Conservation (phyloP, 495 filamentous ascomycete species). For the Rusavskia elegans region DNA sequence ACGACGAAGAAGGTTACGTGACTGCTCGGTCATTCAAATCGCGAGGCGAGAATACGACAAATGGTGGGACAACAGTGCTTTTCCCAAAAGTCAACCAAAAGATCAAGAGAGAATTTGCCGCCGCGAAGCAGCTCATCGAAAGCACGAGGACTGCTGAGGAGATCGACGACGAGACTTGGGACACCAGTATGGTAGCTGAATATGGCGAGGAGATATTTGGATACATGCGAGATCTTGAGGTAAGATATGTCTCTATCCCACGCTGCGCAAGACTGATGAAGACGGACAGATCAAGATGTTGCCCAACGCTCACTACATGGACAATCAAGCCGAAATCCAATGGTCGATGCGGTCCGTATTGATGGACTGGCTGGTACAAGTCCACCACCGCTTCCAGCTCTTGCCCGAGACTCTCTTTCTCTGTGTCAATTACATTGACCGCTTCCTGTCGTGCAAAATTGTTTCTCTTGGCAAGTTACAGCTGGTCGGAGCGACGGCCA, state of each 20-base stretch:
- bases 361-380: conserved; percentile 96
- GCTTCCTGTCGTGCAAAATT: conserved; percentile 86
- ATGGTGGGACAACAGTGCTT: conserved; percentile 53
- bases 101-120: conserved; percentile 47
- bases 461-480: conserved; percentile 91
- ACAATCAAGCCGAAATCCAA: conserved; percentile 87
- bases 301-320: conserved; percentile 89
- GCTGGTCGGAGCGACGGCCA: conserved; percentile 87
- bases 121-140: conserved; percentile 54
- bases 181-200: conserved; percentile 97
- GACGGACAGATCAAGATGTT: conserved; percentile 51
- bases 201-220: conserved; percentile 91
- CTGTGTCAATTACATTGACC: conserved; percentile 88
- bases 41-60: conserved; percentile 68
- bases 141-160: conserved; percentile 40
- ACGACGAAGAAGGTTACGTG: conserved; percentile 69
- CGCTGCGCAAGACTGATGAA: conserved; percentile 10
- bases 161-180: conserved; percentile 73
- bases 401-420: conserved; percentile 92
- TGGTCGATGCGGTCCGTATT: conserved; percentile 98
- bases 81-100: conserved; percentile 50
- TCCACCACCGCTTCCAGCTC: conserved; percentile 78
- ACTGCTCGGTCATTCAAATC: conserved; percentile 59
- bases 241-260: conserved; percentile 19
- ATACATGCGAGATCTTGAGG: conserved; percentile 83